Base-by-base conservation (phyloP, 768 basidiomycete genomes). In the Hericium rajendrae region DNA sequence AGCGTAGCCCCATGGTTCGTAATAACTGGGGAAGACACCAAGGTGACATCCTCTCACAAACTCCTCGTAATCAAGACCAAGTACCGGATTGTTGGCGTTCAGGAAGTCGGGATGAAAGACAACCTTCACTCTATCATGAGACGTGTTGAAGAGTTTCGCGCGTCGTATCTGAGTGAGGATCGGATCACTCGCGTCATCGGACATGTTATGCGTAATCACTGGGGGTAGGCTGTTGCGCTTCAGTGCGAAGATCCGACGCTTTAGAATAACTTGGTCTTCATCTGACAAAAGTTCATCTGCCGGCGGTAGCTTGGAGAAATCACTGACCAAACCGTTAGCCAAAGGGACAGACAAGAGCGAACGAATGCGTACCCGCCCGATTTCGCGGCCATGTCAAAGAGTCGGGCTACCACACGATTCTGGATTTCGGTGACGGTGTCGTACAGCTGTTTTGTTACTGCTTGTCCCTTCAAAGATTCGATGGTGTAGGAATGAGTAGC, bases 171-270 rank as follows among this genome's bases (percentile, higher is more conserved):
- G 95, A 72, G 86, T 97, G 50, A 99, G 73, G 62, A 99, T 91
- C 5, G 97, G 97, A 67, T 99, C 97, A 64, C 73, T 86, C 32
- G 80, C 74, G 68, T 98, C 95, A 68, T 98, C 95, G 22, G 80
- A 83, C 97, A 98, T 98, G 73, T 99, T 99, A 75, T 99, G 97
- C 15, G 97, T 99, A n/a, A 87, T 88, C 41, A 99, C 81, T 1
- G 97, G 91, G 0, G 97, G 97, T 18, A 94, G 82, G 12, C 90
- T 84, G 74, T 91, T 91, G 61, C 97, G 84, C 72, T 93, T 95
- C 58, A 99, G 82, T 6, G 97, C 97, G 68, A 97, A 95, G 60
- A 94, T 95, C 57, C 97, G 86, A 4, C 95, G 85, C 73, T 99
- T 99, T 64, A 99, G 80, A 16, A 94, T 77, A 16, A 98, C 86